These are phyloP conservation scores for Phytopythium aichiense DNA, from an alignment of 352 stramenopile genomes.

Conservation along the genomic window DNA sequence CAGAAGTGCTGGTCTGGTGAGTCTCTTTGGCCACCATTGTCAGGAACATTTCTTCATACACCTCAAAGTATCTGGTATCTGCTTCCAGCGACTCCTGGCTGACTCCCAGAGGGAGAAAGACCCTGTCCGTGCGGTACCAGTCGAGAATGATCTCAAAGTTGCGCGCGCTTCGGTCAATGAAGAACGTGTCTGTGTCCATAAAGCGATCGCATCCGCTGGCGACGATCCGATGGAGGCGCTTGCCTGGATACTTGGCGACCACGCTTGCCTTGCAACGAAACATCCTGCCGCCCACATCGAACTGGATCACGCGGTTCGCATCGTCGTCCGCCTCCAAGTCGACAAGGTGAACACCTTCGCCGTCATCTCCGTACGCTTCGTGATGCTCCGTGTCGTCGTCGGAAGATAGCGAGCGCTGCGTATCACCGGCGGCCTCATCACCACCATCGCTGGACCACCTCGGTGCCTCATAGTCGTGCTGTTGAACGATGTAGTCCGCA, in stretches of 20 bases:
- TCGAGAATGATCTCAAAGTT: slow-evolving; percentile 74
- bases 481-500: background rate
- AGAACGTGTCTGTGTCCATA: slow-evolving; percentile 40
- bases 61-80: slow-evolving; percentile 67
- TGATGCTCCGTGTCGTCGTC: too few species aligned
- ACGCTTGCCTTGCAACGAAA: slow-evolving; percentile 69
- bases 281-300: slow-evolving; percentile 65
- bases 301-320: slow-evolving; percentile 25
- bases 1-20: background rate
- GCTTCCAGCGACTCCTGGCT: slow-evolving; percentile 43
- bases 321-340: background rate
- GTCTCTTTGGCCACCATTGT: slow-evolving; percentile 3
- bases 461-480: background rate
- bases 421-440: too few species aligned
- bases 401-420: too few species aligned
- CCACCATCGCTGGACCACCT: background rate
- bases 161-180: slow-evolving; percentile 67
- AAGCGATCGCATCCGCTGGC: slow-evolving; percentile 49
- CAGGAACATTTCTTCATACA: slow-evolving; percentile 54
- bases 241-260: slow-evolving; percentile 53
- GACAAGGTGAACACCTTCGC: background rate
- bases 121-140: slow-evolving; percentile 63
- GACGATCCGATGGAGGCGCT: slow-evolving; percentile 58
- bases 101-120: slow-evolving; percentile 34
- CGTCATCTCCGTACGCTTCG: too few species aligned